phyloP scores from a whole-genome alignment of 352 stramenopile genomes.

The Globisporangium recalcitrans region DNA sequence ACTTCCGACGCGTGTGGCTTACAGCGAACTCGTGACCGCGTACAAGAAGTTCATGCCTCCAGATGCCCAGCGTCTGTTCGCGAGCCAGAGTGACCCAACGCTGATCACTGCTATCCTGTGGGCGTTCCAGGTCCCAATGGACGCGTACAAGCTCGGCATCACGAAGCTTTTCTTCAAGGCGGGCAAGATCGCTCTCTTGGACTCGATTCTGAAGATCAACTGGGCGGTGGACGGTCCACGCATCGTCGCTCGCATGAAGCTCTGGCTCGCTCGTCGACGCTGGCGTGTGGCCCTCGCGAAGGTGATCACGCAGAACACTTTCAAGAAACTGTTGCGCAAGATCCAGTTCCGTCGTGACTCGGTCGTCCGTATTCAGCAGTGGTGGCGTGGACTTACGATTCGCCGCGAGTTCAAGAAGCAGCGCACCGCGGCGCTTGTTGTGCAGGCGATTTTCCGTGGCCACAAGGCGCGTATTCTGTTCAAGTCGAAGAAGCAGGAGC shows the following conservation, averaged over 20 bases:
- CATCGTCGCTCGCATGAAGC: slow-evolving; percentile 60
- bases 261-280: slow-evolving; percentile 63
- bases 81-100: slow-evolving; percentile 63
- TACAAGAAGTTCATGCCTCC: slow-evolving; percentile 72
- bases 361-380: slow-evolving; percentile 73
- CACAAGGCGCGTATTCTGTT: slow-evolving; percentile 63
- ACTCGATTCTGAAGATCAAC: slow-evolving; percentile 76
- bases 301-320: slow-evolving; percentile 55
- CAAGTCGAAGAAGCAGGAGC: slow-evolving; percentile 84
- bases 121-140: slow-evolving; percentile 74
- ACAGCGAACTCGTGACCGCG: slow-evolving; percentile 57
- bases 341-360: slow-evolving; percentile 62
- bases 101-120: slow-evolving; percentile 80
- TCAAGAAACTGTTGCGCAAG: slow-evolving; percentile 41
- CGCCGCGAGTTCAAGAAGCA: slow-evolving; percentile 82
- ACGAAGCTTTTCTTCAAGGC: slow-evolving; percentile 74
- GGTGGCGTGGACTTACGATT: slow-evolving; percentile 72
- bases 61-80: slow-evolving; percentile 66
- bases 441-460: slow-evolving; percentile 80
- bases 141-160: slow-evolving; percentile 80
- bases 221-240: slow-evolving; percentile 51
- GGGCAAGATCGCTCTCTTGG: slow-evolving; percentile 69
- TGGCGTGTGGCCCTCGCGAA: slow-evolving; percentile 70
- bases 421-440: slow-evolving; percentile 57
- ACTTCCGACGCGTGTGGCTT: slow-evolving; percentile 73